These are phyloP conservation scores for Chenopodium album DNA, from an alignment of 148 eudicot genomes.

Conservation along the genomic window DNA sequence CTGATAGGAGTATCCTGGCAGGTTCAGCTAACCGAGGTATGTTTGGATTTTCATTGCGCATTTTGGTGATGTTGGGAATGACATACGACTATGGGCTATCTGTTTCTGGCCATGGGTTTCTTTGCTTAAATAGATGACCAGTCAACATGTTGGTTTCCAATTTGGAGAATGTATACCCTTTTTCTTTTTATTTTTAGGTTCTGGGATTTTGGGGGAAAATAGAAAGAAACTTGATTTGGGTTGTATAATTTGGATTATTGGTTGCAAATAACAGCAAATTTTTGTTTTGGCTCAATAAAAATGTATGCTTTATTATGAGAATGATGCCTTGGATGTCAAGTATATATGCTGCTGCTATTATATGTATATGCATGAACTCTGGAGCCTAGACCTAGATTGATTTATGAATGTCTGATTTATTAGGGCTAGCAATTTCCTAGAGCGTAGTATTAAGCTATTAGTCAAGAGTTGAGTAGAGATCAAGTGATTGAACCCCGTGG, in stretches of 20 bases:
- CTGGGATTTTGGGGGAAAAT: background rate
- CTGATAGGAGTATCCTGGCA: conserved; percentile 50
- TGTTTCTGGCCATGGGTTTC: background rate
- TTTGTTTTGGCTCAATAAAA: background rate
- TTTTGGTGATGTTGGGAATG: conserved; percentile 12
- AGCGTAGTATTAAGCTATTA: background rate
- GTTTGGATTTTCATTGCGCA: conserved; percentile 25
- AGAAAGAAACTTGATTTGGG: conserved; percentile 9
- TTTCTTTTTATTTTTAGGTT: background rate
- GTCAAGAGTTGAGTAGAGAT: background rate
- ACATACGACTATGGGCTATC: background rate
- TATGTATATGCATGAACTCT: background rate
- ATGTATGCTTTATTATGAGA: background rate
- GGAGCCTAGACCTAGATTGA: background rate
- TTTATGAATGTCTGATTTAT: too few relatives aligned
- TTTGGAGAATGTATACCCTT: background rate
- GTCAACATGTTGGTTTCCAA: background rate
- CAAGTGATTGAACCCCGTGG: background rate
- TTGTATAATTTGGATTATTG: background rate
- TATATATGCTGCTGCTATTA: background rate
- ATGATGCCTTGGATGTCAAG: background rate
- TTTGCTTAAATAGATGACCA: too few relatives aligned
- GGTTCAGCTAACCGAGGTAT: conserved; percentile 66
- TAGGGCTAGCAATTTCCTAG: background rate
- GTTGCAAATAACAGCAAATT: background rate